phyloP scores from a whole-genome alignment of 352 stramenopile genomes.

The Saprolegnia diclina region DNA sequence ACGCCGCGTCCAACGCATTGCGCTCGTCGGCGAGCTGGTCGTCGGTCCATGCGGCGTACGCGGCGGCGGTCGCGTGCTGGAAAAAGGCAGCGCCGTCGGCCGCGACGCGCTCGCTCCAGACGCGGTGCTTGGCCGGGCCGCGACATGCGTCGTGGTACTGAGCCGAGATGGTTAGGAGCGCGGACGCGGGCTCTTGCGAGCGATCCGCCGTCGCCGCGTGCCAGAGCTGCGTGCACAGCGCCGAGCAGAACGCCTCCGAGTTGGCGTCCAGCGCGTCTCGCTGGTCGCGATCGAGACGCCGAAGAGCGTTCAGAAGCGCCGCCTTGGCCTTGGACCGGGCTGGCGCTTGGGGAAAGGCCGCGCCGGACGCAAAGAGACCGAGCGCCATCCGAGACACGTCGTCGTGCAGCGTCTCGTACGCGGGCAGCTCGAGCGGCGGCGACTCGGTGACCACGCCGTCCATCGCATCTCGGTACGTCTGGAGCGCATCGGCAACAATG shows the following conservation, averaged over 20 bases:
- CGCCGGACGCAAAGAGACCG: constrained; percentile 53
- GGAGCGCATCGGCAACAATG: constrained; percentile 52
- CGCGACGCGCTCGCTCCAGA: constrained; percentile 56
- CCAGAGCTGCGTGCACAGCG: neutral
- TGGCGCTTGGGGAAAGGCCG: constrained; percentile 38
- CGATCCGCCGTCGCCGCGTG: neutral
- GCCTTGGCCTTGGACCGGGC: constrained; percentile 39
- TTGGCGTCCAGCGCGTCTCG: neutral
- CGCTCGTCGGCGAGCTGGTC: constrained; percentile 46
- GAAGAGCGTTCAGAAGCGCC: constrained; percentile 28
- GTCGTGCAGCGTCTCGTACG: constrained; percentile 59
- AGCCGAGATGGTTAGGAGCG: constrained; percentile 49
- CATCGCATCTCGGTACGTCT: constrained; percentile 72
- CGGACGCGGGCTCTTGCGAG: constrained; percentile 30
- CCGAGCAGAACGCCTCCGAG: neutral
- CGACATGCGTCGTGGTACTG: constrained; percentile 41
- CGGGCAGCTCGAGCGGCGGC: constrained; percentile 55
- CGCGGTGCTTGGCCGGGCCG: constrained; percentile 45
- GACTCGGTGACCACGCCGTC: constrained; percentile 42
- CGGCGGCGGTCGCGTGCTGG: constrained; percentile 42
- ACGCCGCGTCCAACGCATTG: constrained; percentile 47
- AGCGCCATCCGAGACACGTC: constrained; percentile 66
- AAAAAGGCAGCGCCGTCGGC: constrained; percentile 52
- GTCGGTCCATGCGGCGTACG: constrained; percentile 51
- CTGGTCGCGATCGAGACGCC: neutral